Evolutionary conservation across 1,284 basidiomycete genomes (phyloP).

Genomic region (Phellopilus nigrolimitatus): DNA sequence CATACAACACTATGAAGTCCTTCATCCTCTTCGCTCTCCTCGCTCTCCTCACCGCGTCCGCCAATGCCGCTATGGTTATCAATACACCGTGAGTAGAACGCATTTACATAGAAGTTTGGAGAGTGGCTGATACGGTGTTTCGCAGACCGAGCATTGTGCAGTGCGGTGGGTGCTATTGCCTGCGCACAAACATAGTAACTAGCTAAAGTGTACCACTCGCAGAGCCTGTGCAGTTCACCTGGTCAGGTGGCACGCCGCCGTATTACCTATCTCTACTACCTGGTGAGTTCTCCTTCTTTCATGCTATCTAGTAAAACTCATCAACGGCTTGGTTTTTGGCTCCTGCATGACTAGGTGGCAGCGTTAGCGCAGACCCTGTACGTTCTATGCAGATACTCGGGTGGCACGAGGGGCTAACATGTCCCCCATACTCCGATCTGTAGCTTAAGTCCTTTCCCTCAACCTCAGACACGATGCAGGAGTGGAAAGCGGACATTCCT

Average conservation of each 20-base stretch:
- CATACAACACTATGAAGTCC: constrained; percentile 43
- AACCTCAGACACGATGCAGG: constrained; percentile 41
- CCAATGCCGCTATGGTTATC: constrained; percentile 48
- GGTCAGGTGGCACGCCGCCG: constrained; percentile 47
- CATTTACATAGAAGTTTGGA: background rate
- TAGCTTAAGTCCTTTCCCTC: constrained; percentile 53
- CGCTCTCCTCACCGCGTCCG: constrained; percentile 39
- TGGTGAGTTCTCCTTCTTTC: constrained; percentile 35
- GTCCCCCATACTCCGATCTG: background rate
- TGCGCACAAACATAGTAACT: background rate
- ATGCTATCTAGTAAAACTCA: background rate
- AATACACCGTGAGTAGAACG: constrained; percentile 60
- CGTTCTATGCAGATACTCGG: background rate
- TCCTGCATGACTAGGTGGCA: constrained; percentile 40
- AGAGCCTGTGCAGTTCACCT: constrained; percentile 60
- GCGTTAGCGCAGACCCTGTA: constrained; percentile 48
- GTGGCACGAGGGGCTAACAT: background rate
- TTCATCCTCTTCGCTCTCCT: constrained; percentile 40
- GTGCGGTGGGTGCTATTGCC: constrained; percentile 44
- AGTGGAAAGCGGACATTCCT: constrained; percentile 60
- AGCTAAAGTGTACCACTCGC: background rate
- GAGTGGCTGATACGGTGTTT: constrained; percentile 1
- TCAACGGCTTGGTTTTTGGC: background rate
- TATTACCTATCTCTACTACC: constrained; percentile 67
- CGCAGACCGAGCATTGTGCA: constrained; percentile 38